These are phyloP conservation scores for Nematocida ausubeli DNA, from an alignment of 371 early-diverging fungal species.

Conservation along the genomic window DNA sequence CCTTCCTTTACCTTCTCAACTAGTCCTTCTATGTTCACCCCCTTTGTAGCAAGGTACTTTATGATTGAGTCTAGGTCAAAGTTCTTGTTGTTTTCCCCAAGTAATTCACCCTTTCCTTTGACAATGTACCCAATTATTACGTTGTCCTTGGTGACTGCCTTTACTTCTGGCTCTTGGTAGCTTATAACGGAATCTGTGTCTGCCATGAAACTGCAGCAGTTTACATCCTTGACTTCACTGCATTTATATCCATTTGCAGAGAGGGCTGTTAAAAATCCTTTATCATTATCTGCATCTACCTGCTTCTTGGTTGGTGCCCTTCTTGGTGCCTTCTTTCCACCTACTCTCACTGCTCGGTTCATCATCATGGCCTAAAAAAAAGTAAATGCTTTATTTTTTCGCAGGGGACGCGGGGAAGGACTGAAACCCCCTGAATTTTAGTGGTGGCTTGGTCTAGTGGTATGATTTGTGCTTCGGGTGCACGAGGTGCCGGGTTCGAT, in stretches of 20 bases:
- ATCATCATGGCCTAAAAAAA: slow-evolving; percentile 45
- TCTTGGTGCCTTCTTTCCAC: slow-evolving; percentile 51
- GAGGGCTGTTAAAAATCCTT: not conserved
- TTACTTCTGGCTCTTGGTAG: slow-evolving; percentile 33
- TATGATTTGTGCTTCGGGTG: slow-evolving; percentile 71
- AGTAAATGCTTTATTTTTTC: slow-evolving; percentile 21
- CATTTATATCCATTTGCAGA: slow-evolving; percentile 16
- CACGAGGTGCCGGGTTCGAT: slow-evolving; percentile 71
- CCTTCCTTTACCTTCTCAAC: slow-evolving; percentile 34
- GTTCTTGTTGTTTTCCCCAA: slow-evolving; percentile 24
- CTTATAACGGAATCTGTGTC: slow-evolving; percentile 26
- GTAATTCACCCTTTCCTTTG: slow-evolving; percentile 40
- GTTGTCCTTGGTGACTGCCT: slow-evolving; percentile 51
- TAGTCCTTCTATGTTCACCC: slow-evolving; percentile 26
- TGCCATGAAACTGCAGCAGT: slow-evolving; percentile 45
- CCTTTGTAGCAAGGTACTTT: slow-evolving; percentile 15
- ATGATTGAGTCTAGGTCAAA: slow-evolving; percentile 33
- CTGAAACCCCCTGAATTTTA: not conserved
- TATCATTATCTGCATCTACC: not conserved
- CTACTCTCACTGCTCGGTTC: slow-evolving; percentile 33
- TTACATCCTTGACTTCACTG: slow-evolving; percentile 30
- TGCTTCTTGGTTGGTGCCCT: slow-evolving; percentile 21
- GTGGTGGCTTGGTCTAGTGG: slow-evolving; percentile 69
- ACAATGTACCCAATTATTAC: slow-evolving; percentile 45
- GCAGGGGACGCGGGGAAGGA: not conserved